A percentile compares a stretch with the other conserved stretches of the same genome.
These are phyloP conservation scores for Fraxinus cuspidata DNA, from an alignment of 257 asterid species.

Conservation along the genomic window DNA sequence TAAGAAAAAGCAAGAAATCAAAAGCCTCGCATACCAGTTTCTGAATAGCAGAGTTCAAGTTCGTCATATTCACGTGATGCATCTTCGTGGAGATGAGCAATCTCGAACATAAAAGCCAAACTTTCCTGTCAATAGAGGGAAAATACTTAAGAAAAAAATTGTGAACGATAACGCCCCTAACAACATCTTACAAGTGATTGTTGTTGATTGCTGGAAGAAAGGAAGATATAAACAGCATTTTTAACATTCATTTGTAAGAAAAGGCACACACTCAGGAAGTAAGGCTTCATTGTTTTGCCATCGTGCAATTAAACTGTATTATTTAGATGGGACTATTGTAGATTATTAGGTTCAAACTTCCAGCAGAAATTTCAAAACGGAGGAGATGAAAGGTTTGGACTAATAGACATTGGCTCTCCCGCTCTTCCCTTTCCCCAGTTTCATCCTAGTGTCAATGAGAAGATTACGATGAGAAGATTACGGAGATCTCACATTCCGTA, in stretches of 20 bases:
- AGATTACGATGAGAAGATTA: too few relatives aligned
- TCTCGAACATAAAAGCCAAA: slow-evolving; percentile 97
- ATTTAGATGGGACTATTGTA: background rate
- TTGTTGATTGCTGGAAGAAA: slow-evolving; percentile 21
- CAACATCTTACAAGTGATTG: slow-evolving; percentile 1
- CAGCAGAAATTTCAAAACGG: slow-evolving; percentile 10
- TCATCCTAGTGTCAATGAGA: background rate
- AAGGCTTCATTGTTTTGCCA: background rate
- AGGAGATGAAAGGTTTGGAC: slow-evolving; percentile 9
- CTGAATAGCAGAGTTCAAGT: slow-evolving; percentile 97
- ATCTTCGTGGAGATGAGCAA: slow-evolving; percentile 96
- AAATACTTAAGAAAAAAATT: slow-evolving; percentile 25
- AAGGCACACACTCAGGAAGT: background rate
- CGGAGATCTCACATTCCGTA: too few relatives aligned
- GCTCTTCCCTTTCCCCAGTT: background rate
- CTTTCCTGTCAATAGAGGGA: slow-evolving; percentile 67
- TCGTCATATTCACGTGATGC: slow-evolving; percentile 98
- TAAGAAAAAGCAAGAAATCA: slow-evolving; percentile 22
- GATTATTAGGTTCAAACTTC: slow-evolving; percentile 12
- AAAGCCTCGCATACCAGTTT: slow-evolving; percentile 69
- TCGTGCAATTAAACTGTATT: background rate
- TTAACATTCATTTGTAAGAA: background rate
- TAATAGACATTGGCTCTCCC: slow-evolving; percentile 6
- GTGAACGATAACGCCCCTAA: slow-evolving; percentile 9
- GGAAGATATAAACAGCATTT: slow-evolving; percentile 1